A percentile compares a stretch with the other conserved stretches of the same genome.
Evolutionary conservation across 306 rosid species (phyloP).

Genomic region (Dalbergia oliveri): DNA sequence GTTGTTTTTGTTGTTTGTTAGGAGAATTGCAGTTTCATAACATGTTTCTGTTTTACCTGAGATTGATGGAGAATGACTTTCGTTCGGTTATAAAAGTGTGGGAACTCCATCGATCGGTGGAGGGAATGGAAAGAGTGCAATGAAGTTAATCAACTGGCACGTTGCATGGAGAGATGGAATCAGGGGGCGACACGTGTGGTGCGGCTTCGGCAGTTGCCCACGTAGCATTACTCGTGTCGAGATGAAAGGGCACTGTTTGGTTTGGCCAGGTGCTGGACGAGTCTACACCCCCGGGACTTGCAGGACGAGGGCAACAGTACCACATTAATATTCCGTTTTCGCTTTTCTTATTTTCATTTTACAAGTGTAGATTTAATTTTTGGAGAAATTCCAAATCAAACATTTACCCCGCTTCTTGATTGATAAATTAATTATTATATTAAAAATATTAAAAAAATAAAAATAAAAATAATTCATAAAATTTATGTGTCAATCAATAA

Average conservation of each 20-base stretch:
- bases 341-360: neutral
- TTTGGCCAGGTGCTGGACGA: neutral
- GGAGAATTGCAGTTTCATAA: neutral
- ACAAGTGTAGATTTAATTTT: too few relatives aligned
- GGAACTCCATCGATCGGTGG: neutral
- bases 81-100: constrained; percentile 7
- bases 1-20: neutral
- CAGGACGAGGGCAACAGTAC: too few relatives aligned
- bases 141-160: constrained; percentile 30
- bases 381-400: too few relatives aligned
- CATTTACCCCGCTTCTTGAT: too few relatives aligned
- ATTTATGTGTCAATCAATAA: too few relatives aligned
- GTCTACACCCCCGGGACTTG: neutral
- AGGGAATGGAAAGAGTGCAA: too few relatives aligned
- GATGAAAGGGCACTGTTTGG: neutral
- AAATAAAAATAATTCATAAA: too few relatives aligned
- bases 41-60: too few relatives aligned
- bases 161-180: constrained; percentile 24
- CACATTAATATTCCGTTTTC: neutral
- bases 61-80: too few relatives aligned
- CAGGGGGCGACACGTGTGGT: constrained; percentile 20
- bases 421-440: too few relatives aligned
- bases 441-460: too few relatives aligned
- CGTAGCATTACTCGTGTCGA: constrained; percentile 44
- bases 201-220: constrained; percentile 1